phyloP scores from a whole-genome alignment of 441 rosid genomes.

The Codiaeum variegatum region DNA sequence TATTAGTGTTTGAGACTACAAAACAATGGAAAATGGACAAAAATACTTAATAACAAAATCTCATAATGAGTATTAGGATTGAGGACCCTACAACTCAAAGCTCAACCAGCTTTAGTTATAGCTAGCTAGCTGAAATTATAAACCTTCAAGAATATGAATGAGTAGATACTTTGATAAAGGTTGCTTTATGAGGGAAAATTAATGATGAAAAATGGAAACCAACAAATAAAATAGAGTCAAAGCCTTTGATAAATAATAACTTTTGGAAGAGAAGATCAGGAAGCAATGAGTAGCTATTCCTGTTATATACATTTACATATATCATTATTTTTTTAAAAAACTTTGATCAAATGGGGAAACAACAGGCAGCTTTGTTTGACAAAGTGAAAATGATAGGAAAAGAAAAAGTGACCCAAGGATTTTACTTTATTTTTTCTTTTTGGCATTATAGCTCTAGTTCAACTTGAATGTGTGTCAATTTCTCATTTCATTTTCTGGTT shows the following conservation, averaged over 20 bases:
- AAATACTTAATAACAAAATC: background rate
- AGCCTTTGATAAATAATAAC: background rate
- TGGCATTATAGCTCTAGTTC: background rate
- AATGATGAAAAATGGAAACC: background rate
- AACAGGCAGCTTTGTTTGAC: constrained; percentile 8
- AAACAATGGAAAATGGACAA: background rate
- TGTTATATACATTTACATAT: background rate
- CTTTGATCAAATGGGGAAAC: constrained; percentile 4
- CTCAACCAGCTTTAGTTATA: background rate
- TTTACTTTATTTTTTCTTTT: background rate
- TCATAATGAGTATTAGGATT: background rate
- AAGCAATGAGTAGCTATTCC: too few species aligned
- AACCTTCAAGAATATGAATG: background rate
- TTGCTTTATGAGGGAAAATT: background rate
- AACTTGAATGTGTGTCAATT: background rate
- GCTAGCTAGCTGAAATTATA: background rate
- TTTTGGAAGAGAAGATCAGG: background rate
- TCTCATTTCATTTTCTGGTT: background rate
- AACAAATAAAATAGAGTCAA: background rate
- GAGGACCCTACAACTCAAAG: background rate
- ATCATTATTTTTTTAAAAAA: background rate
- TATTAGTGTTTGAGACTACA: too few species aligned
- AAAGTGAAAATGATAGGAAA: constrained; percentile 12
- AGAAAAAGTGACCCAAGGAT: background rate
- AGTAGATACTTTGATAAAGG: background rate